These are phyloP conservation scores for Fusarium temperatum DNA, from an alignment of 2,329 filamentous ascomycete species.

Conservation along the genomic window DNA sequence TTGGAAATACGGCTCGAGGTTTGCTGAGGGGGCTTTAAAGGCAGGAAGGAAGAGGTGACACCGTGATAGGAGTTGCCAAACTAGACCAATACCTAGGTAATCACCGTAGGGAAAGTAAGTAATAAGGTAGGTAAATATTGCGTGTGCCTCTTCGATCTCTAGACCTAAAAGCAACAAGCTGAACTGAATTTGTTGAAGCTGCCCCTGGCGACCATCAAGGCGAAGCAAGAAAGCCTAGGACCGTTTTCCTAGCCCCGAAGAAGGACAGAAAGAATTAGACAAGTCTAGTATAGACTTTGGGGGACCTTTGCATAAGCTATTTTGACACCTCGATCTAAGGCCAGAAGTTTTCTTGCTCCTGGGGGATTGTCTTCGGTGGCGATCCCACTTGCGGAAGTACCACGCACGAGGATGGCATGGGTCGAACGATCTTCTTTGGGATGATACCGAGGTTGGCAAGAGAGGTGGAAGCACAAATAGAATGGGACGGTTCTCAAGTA, in stretches of 20 bases:
- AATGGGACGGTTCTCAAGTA: conserved; percentile 17
- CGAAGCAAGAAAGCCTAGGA: not conserved
- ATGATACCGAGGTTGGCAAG: conserved; percentile 7
- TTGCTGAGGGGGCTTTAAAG: conserved; percentile 1
- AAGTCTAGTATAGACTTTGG: not conserved
- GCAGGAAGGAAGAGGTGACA: not conserved
- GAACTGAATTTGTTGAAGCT: conserved; percentile 23
- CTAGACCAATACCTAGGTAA: not conserved
- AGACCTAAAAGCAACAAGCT: conserved; percentile 18
- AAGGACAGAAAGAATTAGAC: not conserved
- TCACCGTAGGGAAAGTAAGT: not conserved
- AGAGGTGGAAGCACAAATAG: conserved; percentile 8
- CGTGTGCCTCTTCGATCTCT: not conserved
- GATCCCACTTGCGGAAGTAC: conserved; percentile 41
- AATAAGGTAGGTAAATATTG: conserved; percentile 8
- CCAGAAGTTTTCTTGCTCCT: conserved; percentile 1
- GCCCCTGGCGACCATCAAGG: conserved; percentile 28
- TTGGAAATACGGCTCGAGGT: not conserved
- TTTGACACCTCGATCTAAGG: not conserved
- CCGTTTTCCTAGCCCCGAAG: not conserved
- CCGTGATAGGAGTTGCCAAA: not conserved
- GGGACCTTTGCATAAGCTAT: not conserved
- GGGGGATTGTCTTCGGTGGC: conserved; percentile 35
- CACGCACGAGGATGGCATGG: conserved; percentile 29
- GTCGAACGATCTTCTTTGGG: conserved; percentile 5